Percentiles rank a stretch among this genome's conserved stretches.
These are phyloP conservation scores for Collybia nuda DNA, from an alignment of 768 basidiomycete species.

Conservation along the genomic window DNA sequence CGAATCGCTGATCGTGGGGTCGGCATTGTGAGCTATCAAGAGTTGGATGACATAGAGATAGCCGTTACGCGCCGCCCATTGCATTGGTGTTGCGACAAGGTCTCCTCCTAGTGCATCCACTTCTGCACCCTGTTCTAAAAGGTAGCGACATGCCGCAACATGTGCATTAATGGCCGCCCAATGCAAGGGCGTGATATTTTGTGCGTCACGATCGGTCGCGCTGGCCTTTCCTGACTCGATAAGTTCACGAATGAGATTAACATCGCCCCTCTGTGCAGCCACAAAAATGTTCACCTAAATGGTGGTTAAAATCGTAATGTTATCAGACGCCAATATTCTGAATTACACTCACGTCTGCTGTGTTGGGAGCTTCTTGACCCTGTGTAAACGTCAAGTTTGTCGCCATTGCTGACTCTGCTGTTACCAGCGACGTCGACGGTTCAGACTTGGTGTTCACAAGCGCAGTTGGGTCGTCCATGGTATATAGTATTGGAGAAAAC, in stretches of 20 bases:
- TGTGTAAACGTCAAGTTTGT: slow-evolving; percentile 49
- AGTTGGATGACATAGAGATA: slow-evolving; percentile 95
- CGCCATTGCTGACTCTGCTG: slow-evolving; percentile 43
- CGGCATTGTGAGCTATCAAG: slow-evolving; percentile 85
- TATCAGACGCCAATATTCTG: background rate
- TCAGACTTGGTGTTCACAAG: slow-evolving; percentile 48
- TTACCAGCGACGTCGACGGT: slow-evolving; percentile 49
- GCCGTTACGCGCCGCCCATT: slow-evolving; percentile 98
- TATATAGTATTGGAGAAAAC: slow-evolving; percentile 5
- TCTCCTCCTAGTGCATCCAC: slow-evolving; percentile 95
- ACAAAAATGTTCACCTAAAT: slow-evolving; percentile 68
- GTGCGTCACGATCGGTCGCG: slow-evolving; percentile 79
- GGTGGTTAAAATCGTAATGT: background rate
- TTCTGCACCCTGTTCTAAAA: slow-evolving; percentile 91
- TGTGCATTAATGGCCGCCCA: slow-evolving; percentile 99
- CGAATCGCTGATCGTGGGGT: slow-evolving; percentile 87
- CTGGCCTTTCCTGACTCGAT: slow-evolving; percentile 69
- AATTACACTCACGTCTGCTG: slow-evolving; percentile 36
- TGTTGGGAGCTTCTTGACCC: slow-evolving; percentile 31
- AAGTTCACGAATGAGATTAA: slow-evolving; percentile 59
- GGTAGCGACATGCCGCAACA: slow-evolving; percentile 79
- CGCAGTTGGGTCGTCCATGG: slow-evolving; percentile 35
- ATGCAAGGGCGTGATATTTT: slow-evolving; percentile 94
- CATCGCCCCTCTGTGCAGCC: slow-evolving; percentile 87
- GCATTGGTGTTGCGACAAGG: slow-evolving; percentile 90